Conservation (phyloP, 2,329 filamentous ascomycete species). For the Penicillium sp. region DNA sequence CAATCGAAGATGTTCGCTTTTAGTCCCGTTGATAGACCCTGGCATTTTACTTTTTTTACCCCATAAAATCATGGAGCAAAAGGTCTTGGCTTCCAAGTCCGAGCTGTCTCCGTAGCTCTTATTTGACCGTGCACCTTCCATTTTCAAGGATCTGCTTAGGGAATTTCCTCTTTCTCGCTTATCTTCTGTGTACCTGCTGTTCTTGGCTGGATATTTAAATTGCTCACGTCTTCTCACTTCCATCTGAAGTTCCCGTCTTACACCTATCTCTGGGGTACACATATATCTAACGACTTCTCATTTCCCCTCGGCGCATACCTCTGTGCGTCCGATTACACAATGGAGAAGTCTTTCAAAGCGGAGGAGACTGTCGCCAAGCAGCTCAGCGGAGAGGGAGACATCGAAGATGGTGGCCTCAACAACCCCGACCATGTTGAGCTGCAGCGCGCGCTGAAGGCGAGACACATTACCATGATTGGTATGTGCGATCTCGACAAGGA, state of each 20-base stretch:
- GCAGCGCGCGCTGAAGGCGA: constrained; percentile 43
- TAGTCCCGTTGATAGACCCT: background rate
- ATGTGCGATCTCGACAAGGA: background rate
- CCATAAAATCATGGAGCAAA: background rate
- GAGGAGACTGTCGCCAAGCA: constrained; percentile 21
- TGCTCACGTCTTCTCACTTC: background rate
- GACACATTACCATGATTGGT: constrained; percentile 45
- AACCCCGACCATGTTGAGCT: constrained; percentile 33
- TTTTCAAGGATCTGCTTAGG: no score
- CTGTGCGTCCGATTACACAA: background rate
- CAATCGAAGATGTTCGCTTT: no score
- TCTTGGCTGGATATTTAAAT: background rate
- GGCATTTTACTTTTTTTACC: background rate
- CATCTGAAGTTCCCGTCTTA: background rate
- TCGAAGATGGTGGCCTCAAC: constrained; percentile 26
- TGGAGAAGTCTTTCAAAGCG: constrained; percentile 12
- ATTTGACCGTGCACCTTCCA: no score
- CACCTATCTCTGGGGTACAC: background rate
- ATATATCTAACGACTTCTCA: background rate
- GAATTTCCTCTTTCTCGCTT: background rate
- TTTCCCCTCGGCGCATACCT: background rate
- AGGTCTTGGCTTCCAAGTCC: background rate
- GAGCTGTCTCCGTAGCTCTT: background rate
- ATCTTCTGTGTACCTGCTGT: background rate
- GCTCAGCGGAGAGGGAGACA: constrained; percentile 15